Conservation (phyloP, 768 basidiomycete species). For the Mycena rebaudengoi region DNA sequence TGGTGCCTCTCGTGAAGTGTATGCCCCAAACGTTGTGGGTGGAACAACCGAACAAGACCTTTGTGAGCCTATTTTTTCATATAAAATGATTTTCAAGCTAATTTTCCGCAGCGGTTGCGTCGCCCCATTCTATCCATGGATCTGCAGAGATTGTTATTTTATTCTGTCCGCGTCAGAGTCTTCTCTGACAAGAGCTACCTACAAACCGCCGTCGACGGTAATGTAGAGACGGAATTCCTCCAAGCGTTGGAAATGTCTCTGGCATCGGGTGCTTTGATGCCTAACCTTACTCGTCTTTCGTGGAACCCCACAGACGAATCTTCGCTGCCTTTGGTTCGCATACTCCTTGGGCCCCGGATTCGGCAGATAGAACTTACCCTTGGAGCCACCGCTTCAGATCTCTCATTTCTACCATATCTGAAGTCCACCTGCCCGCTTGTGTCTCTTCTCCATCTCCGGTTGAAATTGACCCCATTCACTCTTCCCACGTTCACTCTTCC, state of each 20-base stretch:
- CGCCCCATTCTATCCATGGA: conserved; percentile 8
- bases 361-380: background rate
- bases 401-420: conserved; percentile 13
- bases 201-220: background rate
- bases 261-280: conserved; percentile 1
- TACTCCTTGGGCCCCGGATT: background rate
- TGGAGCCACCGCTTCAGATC: background rate
- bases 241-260: conserved; percentile 12
- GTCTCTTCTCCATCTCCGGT: background rate
- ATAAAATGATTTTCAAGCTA: background rate
- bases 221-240: conserved; percentile 1
- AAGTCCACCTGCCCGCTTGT: conserved; percentile 9
- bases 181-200: background rate
- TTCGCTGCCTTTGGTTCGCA: background rate
- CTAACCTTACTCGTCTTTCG: background rate
- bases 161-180: conserved; percentile 6
- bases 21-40: conserved; percentile 22
- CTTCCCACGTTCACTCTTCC: background rate
- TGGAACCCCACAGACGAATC: background rate
- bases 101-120: background rate
- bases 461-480: background rate
- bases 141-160: conserved; percentile 18
- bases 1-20: conserved; percentile 16
- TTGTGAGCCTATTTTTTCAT: conserved; percentile 3
- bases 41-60: background rate